Evolutionary conservation across 2,329 filamentous ascomycete genomes (phyloP).

Genomic region (Aspergillus flavus): DNA sequence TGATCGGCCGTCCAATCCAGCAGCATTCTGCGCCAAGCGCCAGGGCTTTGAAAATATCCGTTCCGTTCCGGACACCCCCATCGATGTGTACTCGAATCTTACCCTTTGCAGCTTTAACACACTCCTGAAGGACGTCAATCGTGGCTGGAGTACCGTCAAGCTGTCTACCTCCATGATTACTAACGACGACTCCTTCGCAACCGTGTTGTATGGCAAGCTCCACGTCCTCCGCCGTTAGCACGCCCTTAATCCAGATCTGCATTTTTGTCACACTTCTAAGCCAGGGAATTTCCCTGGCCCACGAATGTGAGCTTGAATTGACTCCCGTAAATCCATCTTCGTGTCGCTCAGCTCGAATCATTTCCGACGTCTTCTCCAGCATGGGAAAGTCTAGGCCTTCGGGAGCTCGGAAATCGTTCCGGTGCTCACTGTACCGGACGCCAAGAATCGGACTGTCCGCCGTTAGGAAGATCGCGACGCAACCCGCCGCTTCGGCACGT

Average conservation of each 20-base stretch:
- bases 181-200: slow-evolving; percentile 41
- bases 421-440: slow-evolving; percentile 55
- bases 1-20: slow-evolving; percentile 35
- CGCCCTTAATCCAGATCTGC: slow-evolving; percentile 41
- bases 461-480: slow-evolving; percentile 57
- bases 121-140: slow-evolving; percentile 37
- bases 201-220: slow-evolving; percentile 37
- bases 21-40: slow-evolving; percentile 38
- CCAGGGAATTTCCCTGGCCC: slow-evolving; percentile 55
- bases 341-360: slow-evolving; percentile 25
- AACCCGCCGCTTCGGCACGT: slow-evolving; percentile 36
- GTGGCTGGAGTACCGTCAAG: slow-evolving; percentile 41
- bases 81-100: slow-evolving; percentile 38
- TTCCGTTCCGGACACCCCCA: slow-evolving; percentile 37
- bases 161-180: slow-evolving; percentile 44
- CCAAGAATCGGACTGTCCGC: slow-evolving; percentile 59
- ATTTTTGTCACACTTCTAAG: slow-evolving; percentile 52
- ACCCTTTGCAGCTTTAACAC: slow-evolving; percentile 31
- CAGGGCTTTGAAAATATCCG: slow-evolving; percentile 41
- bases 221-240: slow-evolving; percentile 40
- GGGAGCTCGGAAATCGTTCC: slow-evolving; percentile 54
- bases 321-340: slow-evolving; percentile 26
- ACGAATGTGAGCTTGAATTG: slow-evolving; percentile 36
- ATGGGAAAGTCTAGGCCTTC: slow-evolving; percentile 45
- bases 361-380: slow-evolving; percentile 25